These are phyloP conservation scores for Scalesia atractyloides DNA, from an alignment of 129 eudicot species.

Conservation along the genomic window DNA sequence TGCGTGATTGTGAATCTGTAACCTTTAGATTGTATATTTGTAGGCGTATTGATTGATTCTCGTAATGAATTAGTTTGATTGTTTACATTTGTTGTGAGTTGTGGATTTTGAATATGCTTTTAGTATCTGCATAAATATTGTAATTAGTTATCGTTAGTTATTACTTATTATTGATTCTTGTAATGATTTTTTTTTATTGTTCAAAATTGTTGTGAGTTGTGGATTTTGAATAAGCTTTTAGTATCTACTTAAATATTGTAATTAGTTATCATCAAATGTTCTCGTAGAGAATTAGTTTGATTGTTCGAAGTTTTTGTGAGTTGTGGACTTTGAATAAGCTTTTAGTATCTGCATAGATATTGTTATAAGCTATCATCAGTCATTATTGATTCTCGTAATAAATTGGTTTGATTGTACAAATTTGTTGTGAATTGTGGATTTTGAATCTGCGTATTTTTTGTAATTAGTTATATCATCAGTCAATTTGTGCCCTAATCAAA, in stretches of 20 bases:
- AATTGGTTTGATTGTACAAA: slow-evolving; percentile 8
- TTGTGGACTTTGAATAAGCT: slow-evolving; percentile 6
- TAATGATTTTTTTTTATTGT: slow-evolving; percentile 10
- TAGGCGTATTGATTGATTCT: neutral
- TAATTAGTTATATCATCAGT: slow-evolving; percentile 5
- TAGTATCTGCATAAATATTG: neutral
- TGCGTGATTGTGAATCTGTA: no score
- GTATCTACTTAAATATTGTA: neutral
- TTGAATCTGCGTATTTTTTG: neutral
- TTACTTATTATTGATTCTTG: neutral
- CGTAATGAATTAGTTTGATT: neutral
- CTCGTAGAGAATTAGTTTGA: neutral
- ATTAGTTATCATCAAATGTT: neutral
- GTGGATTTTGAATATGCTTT: slow-evolving; percentile 7
- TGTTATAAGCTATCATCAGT: neutral
- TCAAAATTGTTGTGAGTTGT: neutral
- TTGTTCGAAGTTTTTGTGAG: neutral
- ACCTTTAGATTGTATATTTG: no score
- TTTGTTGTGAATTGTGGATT: neutral
- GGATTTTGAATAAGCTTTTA: slow-evolving; percentile 7
- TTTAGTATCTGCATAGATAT: neutral
- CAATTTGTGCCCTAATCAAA: neutral
- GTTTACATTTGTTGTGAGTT: neutral
- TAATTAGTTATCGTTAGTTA: neutral
- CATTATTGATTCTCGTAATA: no score